Conservation (phyloP, 768 basidiomycete genomes). For the Mycena maculata region DNA sequence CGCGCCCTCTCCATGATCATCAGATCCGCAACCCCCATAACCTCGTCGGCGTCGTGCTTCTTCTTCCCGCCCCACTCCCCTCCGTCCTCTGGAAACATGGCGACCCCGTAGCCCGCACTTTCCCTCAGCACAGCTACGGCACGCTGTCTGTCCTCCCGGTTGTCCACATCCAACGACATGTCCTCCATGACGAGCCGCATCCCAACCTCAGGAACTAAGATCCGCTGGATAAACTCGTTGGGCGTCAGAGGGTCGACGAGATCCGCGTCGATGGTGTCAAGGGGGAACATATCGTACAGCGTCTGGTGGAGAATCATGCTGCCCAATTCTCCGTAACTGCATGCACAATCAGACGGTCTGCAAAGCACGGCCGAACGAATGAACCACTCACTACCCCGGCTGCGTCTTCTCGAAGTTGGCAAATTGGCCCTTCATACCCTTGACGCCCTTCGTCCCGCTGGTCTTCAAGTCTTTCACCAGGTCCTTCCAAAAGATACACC, state of each 20-base stretch:
- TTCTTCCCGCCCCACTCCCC: slow-evolving; percentile 49
- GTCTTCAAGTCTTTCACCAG: slow-evolving; percentile 69
- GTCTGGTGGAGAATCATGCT: slow-evolving; percentile 84
- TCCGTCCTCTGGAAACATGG: slow-evolving; percentile 82
- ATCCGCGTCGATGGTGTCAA: slow-evolving; percentile 62
- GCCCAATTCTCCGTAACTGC: slow-evolving; percentile 88
- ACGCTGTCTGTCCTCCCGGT: slow-evolving; percentile 43
- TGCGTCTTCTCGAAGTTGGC: slow-evolving; percentile 84
- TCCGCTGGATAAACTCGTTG: slow-evolving; percentile 81
- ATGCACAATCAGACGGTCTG: background rate
- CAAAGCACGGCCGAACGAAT: background rate
- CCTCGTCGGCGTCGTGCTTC: slow-evolving; percentile 36
- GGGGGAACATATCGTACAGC: slow-evolving; percentile 81
- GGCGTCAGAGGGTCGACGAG: slow-evolving; percentile 73
- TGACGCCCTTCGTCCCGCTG: slow-evolving; percentile 73
- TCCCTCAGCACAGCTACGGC: slow-evolving; percentile 75
- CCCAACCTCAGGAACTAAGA: slow-evolving; percentile 92
- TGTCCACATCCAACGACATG: slow-evolving; percentile 55
- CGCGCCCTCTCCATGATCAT: slow-evolving; percentile 67
- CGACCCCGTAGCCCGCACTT: slow-evolving; percentile 85
- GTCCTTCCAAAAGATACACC: slow-evolving; percentile 76
- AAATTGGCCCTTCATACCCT: slow-evolving; percentile 80
- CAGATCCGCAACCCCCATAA: slow-evolving; percentile 58
- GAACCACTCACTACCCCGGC: slow-evolving; percentile 85
- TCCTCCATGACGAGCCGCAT: slow-evolving; percentile 87